Conservation (phyloP, 2,329 filamentous ascomycete species). For the Acephala macrosclerotiorum region DNA sequence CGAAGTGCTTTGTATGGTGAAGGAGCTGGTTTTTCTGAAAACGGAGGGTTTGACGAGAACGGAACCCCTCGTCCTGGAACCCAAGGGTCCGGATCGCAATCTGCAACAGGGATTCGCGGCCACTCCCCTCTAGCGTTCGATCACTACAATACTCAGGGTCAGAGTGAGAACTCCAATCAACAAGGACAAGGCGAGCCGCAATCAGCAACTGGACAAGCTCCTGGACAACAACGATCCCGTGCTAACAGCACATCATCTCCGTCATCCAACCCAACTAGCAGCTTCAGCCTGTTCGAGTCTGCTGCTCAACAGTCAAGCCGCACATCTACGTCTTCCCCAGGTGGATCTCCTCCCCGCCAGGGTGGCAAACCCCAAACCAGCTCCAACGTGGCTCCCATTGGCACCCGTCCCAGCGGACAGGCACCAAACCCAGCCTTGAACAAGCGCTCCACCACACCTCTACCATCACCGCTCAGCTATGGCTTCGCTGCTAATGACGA, state of each 20-base stretch:
- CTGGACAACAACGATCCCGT: slow-evolving; percentile 60
- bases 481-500: slow-evolving; percentile 68
- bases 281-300: slow-evolving; percentile 68
- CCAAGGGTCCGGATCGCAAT: slow-evolving; percentile 67
- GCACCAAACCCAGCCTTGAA: slow-evolving; percentile 66
- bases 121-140: slow-evolving; percentile 85
- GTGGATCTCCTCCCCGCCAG: slow-evolving; percentile 78
- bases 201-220: slow-evolving; percentile 49
- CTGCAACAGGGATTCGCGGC: slow-evolving; percentile 71
- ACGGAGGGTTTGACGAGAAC: slow-evolving; percentile 72
- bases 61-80: slow-evolving; percentile 68
- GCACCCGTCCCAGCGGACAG: slow-evolving; percentile 78
- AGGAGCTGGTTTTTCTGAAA: slow-evolving; percentile 70
- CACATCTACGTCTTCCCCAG: slow-evolving; percentile 87
- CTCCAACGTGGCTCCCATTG: slow-evolving; percentile 86
- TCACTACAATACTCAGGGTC: slow-evolving; percentile 58
- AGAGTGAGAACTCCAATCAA: slow-evolving; percentile 35
- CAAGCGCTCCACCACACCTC: slow-evolving; percentile 81
- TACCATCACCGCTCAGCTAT: slow-evolving; percentile 86
- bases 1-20: slow-evolving; percentile 93
- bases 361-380: slow-evolving; percentile 65
- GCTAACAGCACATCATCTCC: slow-evolving; percentile 89
- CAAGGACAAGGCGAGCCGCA: slow-evolving; percentile 55
- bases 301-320: slow-evolving; percentile 72
- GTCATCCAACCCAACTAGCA: slow-evolving; percentile 67